phyloP scores from a whole-genome alignment of 2,329 filamentous ascomycete genomes.

The Escovopsis sp. region DNA sequence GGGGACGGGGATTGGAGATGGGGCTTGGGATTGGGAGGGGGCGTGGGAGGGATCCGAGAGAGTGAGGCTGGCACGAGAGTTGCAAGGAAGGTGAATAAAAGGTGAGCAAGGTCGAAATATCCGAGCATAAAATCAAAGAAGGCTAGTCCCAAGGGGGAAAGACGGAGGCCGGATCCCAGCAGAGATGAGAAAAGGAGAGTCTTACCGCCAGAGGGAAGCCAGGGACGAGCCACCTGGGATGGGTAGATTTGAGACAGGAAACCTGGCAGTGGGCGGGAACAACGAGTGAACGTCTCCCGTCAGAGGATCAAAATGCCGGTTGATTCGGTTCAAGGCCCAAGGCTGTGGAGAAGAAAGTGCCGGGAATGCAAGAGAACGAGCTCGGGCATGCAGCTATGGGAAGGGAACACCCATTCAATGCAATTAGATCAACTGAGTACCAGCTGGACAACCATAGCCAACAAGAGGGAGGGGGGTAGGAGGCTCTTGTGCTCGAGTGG shows the following conservation, averaged over 20 bases:
- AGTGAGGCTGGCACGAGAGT: conserved; percentile 13
- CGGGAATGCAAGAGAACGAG: conserved; percentile 18
- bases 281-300: conserved; percentile 53
- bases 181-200: conserved; percentile 12
- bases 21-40: no score
- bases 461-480: background rate
- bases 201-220: conserved; percentile 35
- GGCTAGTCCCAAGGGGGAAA: conserved; percentile 9
- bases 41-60: no score
- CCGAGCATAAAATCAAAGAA: conserved; percentile 1
- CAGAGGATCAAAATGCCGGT: conserved; percentile 25
- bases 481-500: no score
- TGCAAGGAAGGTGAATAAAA: conserved; percentile 4
- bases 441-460: background rate
- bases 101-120: no score
- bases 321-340: conserved; percentile 17
- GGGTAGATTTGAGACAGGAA: conserved; percentile 24
- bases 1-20: no score
- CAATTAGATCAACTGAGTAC: conserved; percentile 12
- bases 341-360: conserved; percentile 21
- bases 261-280: conserved; percentile 37
- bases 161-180: conserved; percentile 6
- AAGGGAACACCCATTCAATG: conserved; percentile 7
- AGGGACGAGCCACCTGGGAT: conserved; percentile 26
- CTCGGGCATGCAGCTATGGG: conserved; percentile 23